Percentiles rank a stretch among this genome's conserved stretches.
Conservation (phyloP, 2,329 filamentous ascomycete species). For the Juglanconis oblonga region DNA sequence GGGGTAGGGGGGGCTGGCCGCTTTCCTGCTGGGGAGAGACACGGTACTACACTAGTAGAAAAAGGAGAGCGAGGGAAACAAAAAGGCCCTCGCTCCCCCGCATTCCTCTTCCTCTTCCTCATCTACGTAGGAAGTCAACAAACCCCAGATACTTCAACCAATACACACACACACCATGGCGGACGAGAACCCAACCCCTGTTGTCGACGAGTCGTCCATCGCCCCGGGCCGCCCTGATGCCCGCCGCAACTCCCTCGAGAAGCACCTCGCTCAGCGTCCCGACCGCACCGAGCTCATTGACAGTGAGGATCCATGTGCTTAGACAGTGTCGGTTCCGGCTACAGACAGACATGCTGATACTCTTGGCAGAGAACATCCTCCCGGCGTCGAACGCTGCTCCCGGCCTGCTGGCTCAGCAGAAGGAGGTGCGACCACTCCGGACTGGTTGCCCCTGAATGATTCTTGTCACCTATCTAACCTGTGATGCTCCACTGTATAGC, state of each 20-base stretch:
- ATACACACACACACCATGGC: conserved; percentile 33
- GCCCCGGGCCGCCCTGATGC: conserved; percentile 42
- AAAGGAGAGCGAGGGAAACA: neutral
- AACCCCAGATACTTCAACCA: neutral
- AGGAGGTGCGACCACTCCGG: conserved; percentile 50
- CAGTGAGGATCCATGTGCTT: conserved; percentile 52
- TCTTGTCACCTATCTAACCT: neutral
- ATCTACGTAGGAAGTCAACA: neutral
- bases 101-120: neutral
- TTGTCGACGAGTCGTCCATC: conserved; percentile 57
- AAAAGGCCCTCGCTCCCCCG: neutral
- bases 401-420: conserved; percentile 74
- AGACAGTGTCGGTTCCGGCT: neutral
- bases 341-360: conserved; percentile 1
- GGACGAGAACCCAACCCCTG: conserved; percentile 47
- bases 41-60: neutral
- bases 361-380: conserved; percentile 73
- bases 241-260: conserved; percentile 69
- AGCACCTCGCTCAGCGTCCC: conserved; percentile 69
- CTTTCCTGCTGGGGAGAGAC: neutral
- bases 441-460: neutral
- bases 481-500: conserved; percentile 32
- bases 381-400: conserved; percentile 76
- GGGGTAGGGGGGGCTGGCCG: neutral
- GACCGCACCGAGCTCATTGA: conserved; percentile 76